Percentiles rank a stretch among this genome's conserved stretches.
Evolutionary conservation across 2,329 filamentous ascomycete species (phyloP).

Genomic region (Exophiala alcalophila): DNA sequence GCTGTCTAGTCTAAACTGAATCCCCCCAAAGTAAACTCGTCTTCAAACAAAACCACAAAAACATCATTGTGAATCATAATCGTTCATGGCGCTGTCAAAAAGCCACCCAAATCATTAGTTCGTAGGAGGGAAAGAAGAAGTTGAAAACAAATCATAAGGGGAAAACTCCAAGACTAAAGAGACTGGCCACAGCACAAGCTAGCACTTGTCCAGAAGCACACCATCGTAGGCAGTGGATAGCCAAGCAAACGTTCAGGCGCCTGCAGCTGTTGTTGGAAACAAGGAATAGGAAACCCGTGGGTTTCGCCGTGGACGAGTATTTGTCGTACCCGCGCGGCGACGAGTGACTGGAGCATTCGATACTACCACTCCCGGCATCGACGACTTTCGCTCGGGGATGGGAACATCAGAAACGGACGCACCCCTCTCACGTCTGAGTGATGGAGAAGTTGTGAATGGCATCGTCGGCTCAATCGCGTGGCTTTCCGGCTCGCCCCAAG

Average conservation of each 20-base stretch:
- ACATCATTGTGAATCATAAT: slow-evolving; percentile 19
- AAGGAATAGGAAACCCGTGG: slow-evolving; percentile 45
- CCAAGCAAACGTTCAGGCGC: slow-evolving; percentile 10
- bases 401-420: slow-evolving; percentile 21
- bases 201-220: background rate
- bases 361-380: slow-evolving; percentile 14
- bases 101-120: slow-evolving; percentile 23
- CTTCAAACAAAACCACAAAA: slow-evolving; percentile 3
- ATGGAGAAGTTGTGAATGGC: slow-evolving; percentile 6
- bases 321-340: slow-evolving; percentile 25
- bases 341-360: slow-evolving; percentile 12
- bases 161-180: background rate
- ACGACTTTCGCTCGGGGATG: slow-evolving; percentile 27
- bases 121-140: slow-evolving; percentile 13
- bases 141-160: background rate
- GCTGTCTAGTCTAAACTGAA: no score
- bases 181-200: background rate
- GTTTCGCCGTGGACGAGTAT: slow-evolving; percentile 23
- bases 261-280: slow-evolving; percentile 35
- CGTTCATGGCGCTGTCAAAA: slow-evolving; percentile 15
- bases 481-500: background rate
- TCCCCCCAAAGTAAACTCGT: slow-evolving; percentile 7
- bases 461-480: background rate
- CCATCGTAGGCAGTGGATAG: background rate
- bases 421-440: slow-evolving; percentile 13